Base-by-base conservation (phyloP, 306 rosid genomes). In the Cucumis melo region DNA sequence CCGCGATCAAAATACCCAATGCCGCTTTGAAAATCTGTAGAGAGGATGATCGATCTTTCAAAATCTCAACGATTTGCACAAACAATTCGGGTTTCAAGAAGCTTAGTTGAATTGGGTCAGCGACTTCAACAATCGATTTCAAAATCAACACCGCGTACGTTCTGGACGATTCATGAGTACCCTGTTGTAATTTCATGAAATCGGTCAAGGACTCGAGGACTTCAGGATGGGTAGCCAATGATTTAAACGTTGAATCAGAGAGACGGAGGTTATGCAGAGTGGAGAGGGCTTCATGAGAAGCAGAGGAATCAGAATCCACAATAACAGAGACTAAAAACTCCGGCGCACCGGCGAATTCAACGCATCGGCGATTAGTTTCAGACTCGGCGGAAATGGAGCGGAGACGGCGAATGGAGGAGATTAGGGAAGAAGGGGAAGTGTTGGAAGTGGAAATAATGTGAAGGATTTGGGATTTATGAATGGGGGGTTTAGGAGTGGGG, bases 401-500 rank as follows among this genome's bases (percentile, higher is more conserved):
- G 71, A 94, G 93, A 1, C 46, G 60, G 23, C 27, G 70, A 27
- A 90, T 87, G 44, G 82, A 90, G n/a, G 51, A 81, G 15, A 75
- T 34, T 14, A 46, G 79, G 13, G 81, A 85, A 20, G 72, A 80
- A 3, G 87, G 85, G 0, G 95, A 85, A 36, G 57, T 59, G 19
- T 93, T 85, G 1, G 85, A 85, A 11, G 93, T 84, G 3, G 86
- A 88, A 20, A 62, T 78, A 72, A 94, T 39, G 19, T 89, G 90
- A 0, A 71, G 6, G 9, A 93, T 82, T 29, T 81, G 83, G 27
- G 80, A n/a, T 72, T 81, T 89, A 84, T 36, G 79, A 59, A 83
- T 51, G 0, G 94, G 98, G 0, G 91, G 90, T 56, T 89, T 94
- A 0, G 98, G 98, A 1, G 98, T 90, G 23, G 98, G 96, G 48